Conservation (phyloP, 352 stramenopile genomes). For the Phytophthora ohioensis region DNA sequence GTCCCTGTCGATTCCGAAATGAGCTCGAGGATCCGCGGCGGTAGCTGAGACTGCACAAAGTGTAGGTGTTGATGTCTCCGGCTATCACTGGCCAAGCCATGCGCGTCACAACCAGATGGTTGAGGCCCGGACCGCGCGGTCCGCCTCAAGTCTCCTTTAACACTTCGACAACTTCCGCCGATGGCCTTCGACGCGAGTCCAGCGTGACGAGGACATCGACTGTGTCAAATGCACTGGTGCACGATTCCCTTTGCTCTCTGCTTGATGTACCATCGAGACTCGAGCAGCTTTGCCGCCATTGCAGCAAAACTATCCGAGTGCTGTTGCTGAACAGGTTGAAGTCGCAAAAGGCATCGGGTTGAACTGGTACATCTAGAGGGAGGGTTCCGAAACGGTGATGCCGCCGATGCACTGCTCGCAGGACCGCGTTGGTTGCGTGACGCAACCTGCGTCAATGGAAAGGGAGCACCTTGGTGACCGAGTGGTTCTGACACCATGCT, state of each 20-base stretch:
- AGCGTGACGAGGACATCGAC: constrained; percentile 2
- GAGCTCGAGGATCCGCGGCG: background rate
- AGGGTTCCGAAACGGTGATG: background rate
- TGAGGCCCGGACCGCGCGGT: background rate
- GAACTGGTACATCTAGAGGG: background rate
- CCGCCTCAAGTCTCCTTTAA: constrained; percentile 25
- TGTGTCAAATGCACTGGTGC: background rate
- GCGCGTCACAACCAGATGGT: constrained; percentile 37
- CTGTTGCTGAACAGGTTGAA: background rate
- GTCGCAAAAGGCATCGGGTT: background rate
- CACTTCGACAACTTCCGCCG: background rate
- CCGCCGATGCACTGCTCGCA: no score
- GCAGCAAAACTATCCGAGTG: constrained; percentile 1
- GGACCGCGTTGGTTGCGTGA: no score
- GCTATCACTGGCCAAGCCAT: constrained; percentile 26
- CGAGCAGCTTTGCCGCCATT: background rate
- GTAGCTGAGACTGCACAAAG: constrained; percentile 19
- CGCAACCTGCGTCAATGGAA: no score
- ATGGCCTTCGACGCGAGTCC: background rate
- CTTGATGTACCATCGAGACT: background rate
- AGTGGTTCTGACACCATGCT: background rate
- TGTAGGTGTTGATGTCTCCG: constrained; percentile 8
- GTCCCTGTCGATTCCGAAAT: constrained; percentile 25
- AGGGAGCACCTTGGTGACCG: no score
- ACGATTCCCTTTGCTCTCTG: no score